A percentile compares a stretch with the other conserved stretches of the same genome.
Evolutionary conservation across 768 basidiomycete genomes (phyloP).

Genomic region (Collybiopsis confluens): DNA sequence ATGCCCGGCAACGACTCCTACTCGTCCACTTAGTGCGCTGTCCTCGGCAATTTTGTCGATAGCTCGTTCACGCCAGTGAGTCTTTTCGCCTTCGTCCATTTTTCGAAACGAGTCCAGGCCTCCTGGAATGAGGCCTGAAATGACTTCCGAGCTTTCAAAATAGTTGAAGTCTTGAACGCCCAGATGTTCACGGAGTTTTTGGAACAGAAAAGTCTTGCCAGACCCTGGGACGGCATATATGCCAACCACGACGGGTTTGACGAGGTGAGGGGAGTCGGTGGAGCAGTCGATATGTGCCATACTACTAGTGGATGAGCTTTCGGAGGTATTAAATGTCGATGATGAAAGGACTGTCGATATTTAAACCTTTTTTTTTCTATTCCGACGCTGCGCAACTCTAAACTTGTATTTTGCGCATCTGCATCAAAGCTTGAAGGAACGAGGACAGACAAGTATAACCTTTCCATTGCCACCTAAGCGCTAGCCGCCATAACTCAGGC

Average conservation of each 20-base stretch:
- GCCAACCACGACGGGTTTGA: conserved; percentile 16
- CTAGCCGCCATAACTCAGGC: no score
- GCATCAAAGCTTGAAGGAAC: no score
- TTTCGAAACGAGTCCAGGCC: conserved; percentile 19
- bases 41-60: conserved; percentile 15
- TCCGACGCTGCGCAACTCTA: no score
- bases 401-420: no score
- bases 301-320: no score
- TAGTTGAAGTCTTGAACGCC: conserved; percentile 13
- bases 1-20: conserved; percentile 19
- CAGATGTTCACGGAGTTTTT: conserved; percentile 13
- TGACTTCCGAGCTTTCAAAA: conserved; percentile 17
- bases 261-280: background rate
- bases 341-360: no score
- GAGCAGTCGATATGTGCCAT: background rate
- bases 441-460: no score
- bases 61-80: conserved; percentile 13
- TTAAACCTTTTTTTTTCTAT: no score
- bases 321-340: no score
- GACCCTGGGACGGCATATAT: conserved; percentile 19
- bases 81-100: conserved; percentile 13
- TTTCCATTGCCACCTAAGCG: no score
- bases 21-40: conserved; percentile 13
- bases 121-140: conserved; percentile 16
- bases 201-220: conserved; percentile 16